Percentiles rank a stretch among this genome's conserved stretches.
Evolutionary conservation across 352 stramenopile species (phyloP).

Genomic region (Phytophthora fragariaefolia): DNA sequence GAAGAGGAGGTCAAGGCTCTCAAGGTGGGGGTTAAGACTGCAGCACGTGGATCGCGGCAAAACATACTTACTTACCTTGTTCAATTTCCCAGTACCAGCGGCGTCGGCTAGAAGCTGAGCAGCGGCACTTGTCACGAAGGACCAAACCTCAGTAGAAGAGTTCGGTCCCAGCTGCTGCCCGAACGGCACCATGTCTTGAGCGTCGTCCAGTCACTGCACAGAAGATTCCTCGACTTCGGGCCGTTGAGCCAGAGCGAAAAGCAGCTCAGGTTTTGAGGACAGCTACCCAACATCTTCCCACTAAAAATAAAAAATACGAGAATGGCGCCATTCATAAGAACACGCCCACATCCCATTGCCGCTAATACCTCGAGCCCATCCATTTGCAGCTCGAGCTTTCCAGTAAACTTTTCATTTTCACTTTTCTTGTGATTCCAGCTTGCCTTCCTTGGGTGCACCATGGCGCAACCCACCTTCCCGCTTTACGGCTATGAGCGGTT

Average conservation of each 20-base stretch:
- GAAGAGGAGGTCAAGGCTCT: conserved; percentile 63
- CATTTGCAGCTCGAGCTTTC: background rate
- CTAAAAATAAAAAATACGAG: conserved; percentile 35
- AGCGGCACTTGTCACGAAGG: conserved; percentile 54
- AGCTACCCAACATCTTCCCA: background rate
- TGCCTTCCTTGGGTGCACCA: conserved; percentile 1
- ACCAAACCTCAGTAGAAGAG: conserved; percentile 15
- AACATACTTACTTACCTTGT: too few species aligned
- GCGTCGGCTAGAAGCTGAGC: conserved; percentile 59
- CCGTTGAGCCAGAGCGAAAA: conserved; percentile 17
- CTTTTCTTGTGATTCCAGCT: conserved; percentile 15
- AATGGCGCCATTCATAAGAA: conserved; percentile 7
- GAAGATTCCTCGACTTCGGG: background rate
- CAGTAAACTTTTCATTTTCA: conserved; percentile 8
- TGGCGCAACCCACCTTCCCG: conserved; percentile 49
- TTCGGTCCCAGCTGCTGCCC: background rate
- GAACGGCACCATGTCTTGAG: conserved; percentile 13
- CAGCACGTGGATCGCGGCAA: too few species aligned
- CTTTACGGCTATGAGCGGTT: conserved; percentile 76
- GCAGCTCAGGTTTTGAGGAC: conserved; percentile 18
- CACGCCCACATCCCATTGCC: conserved; percentile 12
- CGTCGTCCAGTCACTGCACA: conserved; percentile 8
- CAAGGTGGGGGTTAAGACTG: too few species aligned
- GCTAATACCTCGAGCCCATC: conserved; percentile 6
- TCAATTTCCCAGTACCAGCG: conserved; percentile 47